Evolutionary conservation across 2,329 filamentous ascomycete species (phyloP).

Genomic region (Domatiomyces globalis): DNA sequence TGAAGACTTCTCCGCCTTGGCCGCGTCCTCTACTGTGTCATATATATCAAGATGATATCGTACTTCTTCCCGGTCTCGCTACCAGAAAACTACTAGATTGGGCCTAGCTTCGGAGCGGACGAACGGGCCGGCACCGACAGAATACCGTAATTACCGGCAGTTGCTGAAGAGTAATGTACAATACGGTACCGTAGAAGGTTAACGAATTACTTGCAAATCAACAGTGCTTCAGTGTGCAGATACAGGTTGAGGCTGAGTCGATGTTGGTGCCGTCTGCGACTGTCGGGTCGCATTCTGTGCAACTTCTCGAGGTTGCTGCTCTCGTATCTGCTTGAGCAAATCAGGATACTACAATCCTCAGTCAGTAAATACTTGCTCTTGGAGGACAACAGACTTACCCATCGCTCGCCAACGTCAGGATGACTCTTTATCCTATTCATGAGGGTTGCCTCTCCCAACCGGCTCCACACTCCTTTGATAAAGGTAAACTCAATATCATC

Average conservation of each 20-base stretch:
- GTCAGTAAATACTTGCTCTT: neutral
- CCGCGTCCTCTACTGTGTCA: constrained; percentile 5
- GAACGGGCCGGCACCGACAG: too few relatives aligned
- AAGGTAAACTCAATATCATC: constrained; percentile 85
- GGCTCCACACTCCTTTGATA: constrained; percentile 50
- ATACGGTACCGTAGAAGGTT: too few relatives aligned
- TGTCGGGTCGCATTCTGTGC: constrained; percentile 1
- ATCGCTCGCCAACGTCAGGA: constrained; percentile 70
- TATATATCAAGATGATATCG: neutral
- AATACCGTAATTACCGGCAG: too few relatives aligned
- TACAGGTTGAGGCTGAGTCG: neutral
- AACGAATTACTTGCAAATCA: too few relatives aligned
- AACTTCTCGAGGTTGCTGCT: constrained; percentile 37
- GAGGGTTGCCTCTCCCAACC: constrained; percentile 68
- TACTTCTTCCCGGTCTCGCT: neutral
- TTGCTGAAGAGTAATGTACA: too few relatives aligned
- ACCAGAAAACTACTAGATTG: neutral
- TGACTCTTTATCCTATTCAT: constrained; percentile 77
- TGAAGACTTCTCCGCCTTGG: constrained; percentile 1
- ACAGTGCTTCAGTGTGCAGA: neutral
- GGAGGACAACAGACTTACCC: constrained; percentile 25
- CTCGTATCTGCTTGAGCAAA: constrained; percentile 38
- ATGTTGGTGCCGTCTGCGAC: neutral
- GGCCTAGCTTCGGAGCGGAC: neutral
- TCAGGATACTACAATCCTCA: constrained; percentile 43